Evolutionary conservation across 2,329 filamentous ascomycete species (phyloP).

Genomic region (Aphanoascus verrucosus): DNA sequence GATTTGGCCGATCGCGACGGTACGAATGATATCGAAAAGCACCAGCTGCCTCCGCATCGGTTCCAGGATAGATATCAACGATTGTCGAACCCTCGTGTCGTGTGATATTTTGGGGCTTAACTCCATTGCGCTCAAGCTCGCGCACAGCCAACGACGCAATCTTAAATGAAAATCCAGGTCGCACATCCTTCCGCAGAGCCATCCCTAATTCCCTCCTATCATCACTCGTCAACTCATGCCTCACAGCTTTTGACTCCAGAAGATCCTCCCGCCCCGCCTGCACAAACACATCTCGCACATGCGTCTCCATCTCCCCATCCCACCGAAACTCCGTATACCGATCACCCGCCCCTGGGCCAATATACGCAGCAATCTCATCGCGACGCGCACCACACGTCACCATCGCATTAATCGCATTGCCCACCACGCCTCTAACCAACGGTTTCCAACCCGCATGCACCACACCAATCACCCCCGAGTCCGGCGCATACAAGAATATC

Average conservation of each 20-base stretch:
- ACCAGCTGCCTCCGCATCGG: background rate
- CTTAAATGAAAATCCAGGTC: constrained; percentile 1
- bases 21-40: constrained; percentile 10
- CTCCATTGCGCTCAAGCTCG: constrained; percentile 7
- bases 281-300: constrained; percentile 9
- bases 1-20: constrained; percentile 9
- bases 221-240: constrained; percentile 5
- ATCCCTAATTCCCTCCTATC: constrained; percentile 4
- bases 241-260: background rate
- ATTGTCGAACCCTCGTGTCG: constrained; percentile 5
- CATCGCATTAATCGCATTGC: constrained; percentile 9
- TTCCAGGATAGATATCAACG: background rate
- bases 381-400: constrained; percentile 2
- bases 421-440: constrained; percentile 7
- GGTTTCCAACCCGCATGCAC: constrained; percentile 13
- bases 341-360: constrained; percentile 8
- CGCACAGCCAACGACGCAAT: background rate
- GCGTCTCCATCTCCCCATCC: constrained; percentile 6
- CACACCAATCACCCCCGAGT: constrained; percentile 8
- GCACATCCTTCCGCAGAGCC: constrained; percentile 5
- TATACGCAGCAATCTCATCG: constrained; percentile 8
- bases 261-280: constrained; percentile 9
- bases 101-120: constrained; percentile 2
- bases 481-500: constrained; percentile 10
- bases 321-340: constrained; percentile 6